Percentiles rank a stretch among this genome's conserved stretches.
Conservation (phyloP, 345 rosid genomes). For the Melaleuca alternifolia region DNA sequence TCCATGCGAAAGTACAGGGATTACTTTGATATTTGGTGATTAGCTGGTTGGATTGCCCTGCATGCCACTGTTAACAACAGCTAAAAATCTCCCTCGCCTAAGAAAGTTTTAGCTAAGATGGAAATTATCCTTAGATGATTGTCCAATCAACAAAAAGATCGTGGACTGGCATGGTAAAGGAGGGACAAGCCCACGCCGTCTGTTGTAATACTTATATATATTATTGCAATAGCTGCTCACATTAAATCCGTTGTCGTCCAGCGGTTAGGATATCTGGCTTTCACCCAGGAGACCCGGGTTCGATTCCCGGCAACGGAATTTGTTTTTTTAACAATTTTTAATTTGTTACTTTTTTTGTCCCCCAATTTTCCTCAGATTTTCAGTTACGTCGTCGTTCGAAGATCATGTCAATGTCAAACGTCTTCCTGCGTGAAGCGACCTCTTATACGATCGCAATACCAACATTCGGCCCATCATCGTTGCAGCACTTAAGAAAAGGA, state of each 20-base stretch:
- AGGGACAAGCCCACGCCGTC: not conserved
- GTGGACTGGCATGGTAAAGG: not conserved
- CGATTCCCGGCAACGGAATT: slow-evolving; percentile 87
- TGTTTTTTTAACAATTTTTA: not conserved
- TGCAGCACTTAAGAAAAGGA: no score
- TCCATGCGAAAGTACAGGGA: not conserved
- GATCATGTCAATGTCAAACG: no score
- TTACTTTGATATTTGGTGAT: not conserved
- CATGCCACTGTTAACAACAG: rapidly evolving
- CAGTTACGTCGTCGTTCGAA: no score
- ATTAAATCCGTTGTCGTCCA: slow-evolving; percentile 67
- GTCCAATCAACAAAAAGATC: not conserved
- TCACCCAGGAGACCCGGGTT: slow-evolving; percentile 98
- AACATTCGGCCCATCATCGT: no score
- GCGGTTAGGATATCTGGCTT: slow-evolving; percentile 96
- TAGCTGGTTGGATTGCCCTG: not conserved
- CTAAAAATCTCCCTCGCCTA: not conserved
- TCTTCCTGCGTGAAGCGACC: no score
- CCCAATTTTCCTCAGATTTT: no score
- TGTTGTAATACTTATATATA: rapidly evolving
- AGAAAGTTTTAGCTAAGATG: not conserved
- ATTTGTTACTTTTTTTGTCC: no score
- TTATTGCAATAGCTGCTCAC: rapidly evolving
- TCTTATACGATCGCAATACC: no score
- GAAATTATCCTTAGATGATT: not conserved